Evolutionary conservation across 495 filamentous ascomycete genomes (phyloP).

Genomic region (Penicillium steckii): DNA sequence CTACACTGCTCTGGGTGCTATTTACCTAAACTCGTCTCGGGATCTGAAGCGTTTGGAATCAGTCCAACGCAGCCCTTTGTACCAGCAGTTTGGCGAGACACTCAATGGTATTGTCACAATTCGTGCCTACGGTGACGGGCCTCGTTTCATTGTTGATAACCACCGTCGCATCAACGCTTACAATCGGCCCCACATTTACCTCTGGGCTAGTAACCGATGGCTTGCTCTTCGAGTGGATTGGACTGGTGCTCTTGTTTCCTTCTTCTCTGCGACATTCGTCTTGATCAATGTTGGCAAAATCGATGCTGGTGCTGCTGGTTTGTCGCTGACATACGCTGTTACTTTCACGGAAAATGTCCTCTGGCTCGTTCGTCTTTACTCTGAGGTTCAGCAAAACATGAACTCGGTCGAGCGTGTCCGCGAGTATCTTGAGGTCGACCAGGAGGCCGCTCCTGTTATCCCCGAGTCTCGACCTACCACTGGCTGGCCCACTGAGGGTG

Average conservation of each 20-base stretch:
- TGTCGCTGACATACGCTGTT: constrained; percentile 97
- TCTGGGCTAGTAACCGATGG: constrained; percentile 98
- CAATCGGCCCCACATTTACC: constrained; percentile 88
- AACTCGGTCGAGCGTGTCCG: constrained; percentile 98
- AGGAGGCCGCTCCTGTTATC: constrained; percentile 80
- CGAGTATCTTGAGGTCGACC: constrained; percentile 95
- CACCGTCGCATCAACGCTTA: constrained; percentile 85
- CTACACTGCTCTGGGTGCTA: constrained; percentile 78
- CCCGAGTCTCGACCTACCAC: constrained; percentile 71
- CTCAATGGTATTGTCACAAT: constrained; percentile 96
- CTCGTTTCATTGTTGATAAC: constrained; percentile 93
- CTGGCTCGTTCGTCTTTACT: constrained; percentile 95
- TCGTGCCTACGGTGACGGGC: constrained; percentile 91
- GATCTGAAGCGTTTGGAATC: constrained; percentile 96
- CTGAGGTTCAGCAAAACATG: constrained; percentile 98
- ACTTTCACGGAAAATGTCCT: constrained; percentile 96
- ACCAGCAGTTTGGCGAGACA: constrained; percentile 98
- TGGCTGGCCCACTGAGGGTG: constrained; percentile 84
- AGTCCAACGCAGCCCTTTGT: constrained; percentile 89
- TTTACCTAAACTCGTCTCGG: constrained; percentile 88
- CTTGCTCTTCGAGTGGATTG: constrained; percentile 90
- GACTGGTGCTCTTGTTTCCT: constrained; percentile 86
- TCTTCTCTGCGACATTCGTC: constrained; percentile 92
- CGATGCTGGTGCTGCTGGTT: constrained; percentile 90
- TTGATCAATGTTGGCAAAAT: constrained; percentile 79